These are phyloP conservation scores for Avena eriantha DNA, from an alignment of 176 grass and related monocot genomes.

Conservation along the genomic window DNA sequence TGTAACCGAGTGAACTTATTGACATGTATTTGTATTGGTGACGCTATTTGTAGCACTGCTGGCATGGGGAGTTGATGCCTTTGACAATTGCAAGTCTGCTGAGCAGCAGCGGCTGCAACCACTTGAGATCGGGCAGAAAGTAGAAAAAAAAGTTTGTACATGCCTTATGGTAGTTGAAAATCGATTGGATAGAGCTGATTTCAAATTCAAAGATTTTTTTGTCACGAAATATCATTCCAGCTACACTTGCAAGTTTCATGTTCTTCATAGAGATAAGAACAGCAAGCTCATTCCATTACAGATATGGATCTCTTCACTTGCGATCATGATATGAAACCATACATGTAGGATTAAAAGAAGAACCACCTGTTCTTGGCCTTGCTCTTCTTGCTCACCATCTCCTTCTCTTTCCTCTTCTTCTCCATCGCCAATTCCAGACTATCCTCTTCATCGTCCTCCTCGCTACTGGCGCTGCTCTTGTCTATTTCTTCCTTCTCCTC, in stretches of 20 bases:
- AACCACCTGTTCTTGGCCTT: conserved; percentile 64
- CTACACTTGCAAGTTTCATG: background rate
- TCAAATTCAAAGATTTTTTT: too few relatives aligned
- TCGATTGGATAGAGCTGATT: too few relatives aligned
- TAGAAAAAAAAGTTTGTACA: too few relatives aligned
- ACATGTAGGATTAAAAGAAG: conserved; percentile 44
- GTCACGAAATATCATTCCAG: too few relatives aligned
- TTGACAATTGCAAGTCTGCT: background rate
- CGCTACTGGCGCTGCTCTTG: conserved; percentile 33
- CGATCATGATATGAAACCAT: background rate
- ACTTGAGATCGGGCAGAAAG: too few relatives aligned
- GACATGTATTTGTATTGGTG: background rate
- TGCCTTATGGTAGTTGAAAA: too few relatives aligned
- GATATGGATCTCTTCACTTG: background rate
- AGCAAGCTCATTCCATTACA: background rate
- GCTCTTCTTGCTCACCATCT: conserved; percentile 50
- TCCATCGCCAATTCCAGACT: conserved; percentile 32
- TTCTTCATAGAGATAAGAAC: background rate
- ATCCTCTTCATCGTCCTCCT: conserved; percentile 39
- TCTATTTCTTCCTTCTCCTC: conserved; percentile 10
- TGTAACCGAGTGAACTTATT: too few relatives aligned
- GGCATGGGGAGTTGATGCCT: too few relatives aligned
- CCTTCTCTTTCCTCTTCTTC: conserved; percentile 37
- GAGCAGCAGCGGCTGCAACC: too few relatives aligned
- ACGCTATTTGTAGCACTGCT: background rate